phyloP scores from a whole-genome alignment of 179 eudicot species.

The Beta macrorhiza region DNA sequence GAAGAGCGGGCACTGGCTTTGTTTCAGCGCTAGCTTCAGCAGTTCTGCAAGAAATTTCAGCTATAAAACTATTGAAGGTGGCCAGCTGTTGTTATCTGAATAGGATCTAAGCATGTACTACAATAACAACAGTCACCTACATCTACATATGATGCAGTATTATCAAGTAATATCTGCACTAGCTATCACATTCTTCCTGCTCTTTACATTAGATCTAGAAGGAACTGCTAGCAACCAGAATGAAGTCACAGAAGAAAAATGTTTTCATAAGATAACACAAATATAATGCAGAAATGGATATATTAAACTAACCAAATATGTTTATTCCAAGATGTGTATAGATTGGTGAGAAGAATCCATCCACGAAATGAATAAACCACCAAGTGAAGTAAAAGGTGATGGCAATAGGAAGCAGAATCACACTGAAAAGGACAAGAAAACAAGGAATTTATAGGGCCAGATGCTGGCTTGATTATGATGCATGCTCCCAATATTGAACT shows the following conservation, averaged over 20 bases:
- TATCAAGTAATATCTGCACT: not conserved
- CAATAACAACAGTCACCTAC: not conserved
- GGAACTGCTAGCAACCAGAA: not conserved
- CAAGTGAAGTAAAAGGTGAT: conserved; percentile 81
- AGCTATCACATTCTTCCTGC: not conserved
- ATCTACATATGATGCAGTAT: not conserved
- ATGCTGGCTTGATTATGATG: not conserved
- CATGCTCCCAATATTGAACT: no score
- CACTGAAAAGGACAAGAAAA: conserved; percentile 44
- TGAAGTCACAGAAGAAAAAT: not conserved
- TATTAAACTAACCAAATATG: conserved; percentile 61
- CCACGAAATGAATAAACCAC: conserved; percentile 80
- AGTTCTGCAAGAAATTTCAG: no score
- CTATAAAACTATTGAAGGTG: no score
- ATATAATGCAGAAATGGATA: not conserved
- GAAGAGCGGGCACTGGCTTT: no score
- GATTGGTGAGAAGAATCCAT: conserved; percentile 83
- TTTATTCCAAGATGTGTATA: conserved; percentile 80
- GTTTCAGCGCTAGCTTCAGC: no score
- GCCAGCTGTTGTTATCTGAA: no score
- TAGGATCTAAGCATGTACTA: not conserved
- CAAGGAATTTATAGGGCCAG: not conserved
- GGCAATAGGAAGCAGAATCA: conserved; percentile 70
- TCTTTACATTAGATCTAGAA: not conserved
- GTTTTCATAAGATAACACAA: not conserved